Evolutionary conservation across 1,284 basidiomycete genomes (phyloP), one percentile per base, ranked within the genome.

Genomic region (Xerocomus subilludens): DNA sequence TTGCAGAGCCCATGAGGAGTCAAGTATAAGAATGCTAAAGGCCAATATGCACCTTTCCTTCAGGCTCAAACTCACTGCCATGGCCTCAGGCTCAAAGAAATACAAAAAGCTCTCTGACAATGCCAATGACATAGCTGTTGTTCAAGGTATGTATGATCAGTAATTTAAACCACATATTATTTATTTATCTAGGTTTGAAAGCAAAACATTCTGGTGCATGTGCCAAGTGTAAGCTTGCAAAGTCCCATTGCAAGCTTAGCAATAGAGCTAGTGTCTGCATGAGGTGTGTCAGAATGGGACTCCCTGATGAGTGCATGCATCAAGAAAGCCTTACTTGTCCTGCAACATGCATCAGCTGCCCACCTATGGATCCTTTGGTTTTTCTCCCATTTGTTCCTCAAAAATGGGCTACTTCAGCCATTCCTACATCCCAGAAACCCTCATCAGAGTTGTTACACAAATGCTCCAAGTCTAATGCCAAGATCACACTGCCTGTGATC

Each of bases 201-300:
- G 35, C 21, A 47, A 67, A 62, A 55, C 27, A 14, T 38, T 62
- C 64, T 56, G 58, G 20, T 36, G 42, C 59, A 56, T 72, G 65
- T n/a, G 55, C 53, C 2, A 72, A 68, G 66, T 72, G 59, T 35
- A 69, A 42, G 38, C 7, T 27, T 38, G 58, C 65, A 68, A 71
- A 71, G 70, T 62, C 65, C 59, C 16, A 18, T 38, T 71, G 65
- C 55, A 38, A 71, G 32, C 47, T 63, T 62, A 32, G 20, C 4
- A 21, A 71, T n/a, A 23, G 49, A 21, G 59, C 65, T 55, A 42
- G 70, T 38, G 51, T 59, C 49, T 71, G 70, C 42, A 38, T 32
- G 7, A 30, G 64, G 21, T 71, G 59, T 23, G 25, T 71, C 51
- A 71, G 30, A 45, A 56, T 68, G n/a, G 65, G 58, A 3, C 38